phyloP scores from a whole-genome alignment of 2,329 filamentous ascomycete genomes.

The Reticulascus tulasneorum region DNA sequence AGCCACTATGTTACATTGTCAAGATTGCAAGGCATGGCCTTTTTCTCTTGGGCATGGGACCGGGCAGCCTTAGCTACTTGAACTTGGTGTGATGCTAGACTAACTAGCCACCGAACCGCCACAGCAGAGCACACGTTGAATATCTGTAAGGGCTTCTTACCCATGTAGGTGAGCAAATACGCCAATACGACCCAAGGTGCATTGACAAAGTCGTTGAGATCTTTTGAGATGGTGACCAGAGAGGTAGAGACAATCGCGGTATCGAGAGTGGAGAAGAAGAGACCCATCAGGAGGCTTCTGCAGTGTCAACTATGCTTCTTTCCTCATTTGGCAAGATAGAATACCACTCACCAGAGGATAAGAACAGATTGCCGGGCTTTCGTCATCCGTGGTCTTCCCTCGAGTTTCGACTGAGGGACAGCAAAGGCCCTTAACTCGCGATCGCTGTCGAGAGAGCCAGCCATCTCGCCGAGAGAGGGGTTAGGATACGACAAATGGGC shows the following conservation, averaged over 20 bases:
- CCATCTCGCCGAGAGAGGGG: constrained; percentile 19
- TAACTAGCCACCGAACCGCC: too few species aligned
- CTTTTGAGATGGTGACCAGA: constrained; percentile 51
- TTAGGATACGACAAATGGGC: constrained; percentile 18
- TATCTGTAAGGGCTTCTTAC: too few species aligned
- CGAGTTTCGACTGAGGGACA: neutral
- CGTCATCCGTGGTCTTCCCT: neutral
- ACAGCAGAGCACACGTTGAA: too few species aligned
- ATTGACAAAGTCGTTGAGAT: constrained; percentile 46
- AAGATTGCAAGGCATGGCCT: too few species aligned
- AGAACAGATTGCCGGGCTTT: constrained; percentile 26
- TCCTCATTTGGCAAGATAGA: neutral
- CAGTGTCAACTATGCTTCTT: constrained; percentile 1
- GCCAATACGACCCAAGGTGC: constrained; percentile 53
- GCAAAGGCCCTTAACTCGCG: neutral
- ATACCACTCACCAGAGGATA: constrained; percentile 27
- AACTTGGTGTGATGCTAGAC: too few species aligned
- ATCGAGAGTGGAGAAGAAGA: constrained; percentile 55
- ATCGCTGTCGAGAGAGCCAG: constrained; percentile 7
- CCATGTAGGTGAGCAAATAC: constrained; percentile 55
- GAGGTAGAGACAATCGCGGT: constrained; percentile 57
- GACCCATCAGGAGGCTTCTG: constrained; percentile 34
- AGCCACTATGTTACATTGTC: too few species aligned
- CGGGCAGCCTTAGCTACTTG: neutral
- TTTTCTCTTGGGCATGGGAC: neutral